Conservation (phyloP, 1,139 yeast species). For the Candida sojae region DNA sequence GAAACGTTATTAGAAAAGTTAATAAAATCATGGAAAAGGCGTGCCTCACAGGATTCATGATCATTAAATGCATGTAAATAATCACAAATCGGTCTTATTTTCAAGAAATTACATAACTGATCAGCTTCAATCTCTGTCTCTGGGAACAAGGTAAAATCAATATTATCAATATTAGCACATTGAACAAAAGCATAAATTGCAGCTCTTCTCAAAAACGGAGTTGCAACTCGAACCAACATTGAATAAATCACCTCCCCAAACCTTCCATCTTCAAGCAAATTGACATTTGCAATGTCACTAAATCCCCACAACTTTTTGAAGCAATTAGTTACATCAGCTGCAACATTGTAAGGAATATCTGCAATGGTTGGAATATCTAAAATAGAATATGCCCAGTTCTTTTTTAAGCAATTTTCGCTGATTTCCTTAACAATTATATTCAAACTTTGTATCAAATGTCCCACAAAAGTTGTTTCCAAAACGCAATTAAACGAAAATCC, state of each 20-base stretch:
- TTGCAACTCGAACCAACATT: conserved; percentile 55
- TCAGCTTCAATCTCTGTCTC: conserved; percentile 54
- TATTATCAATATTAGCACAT: conserved; percentile 55
- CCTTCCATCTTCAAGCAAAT: conserved; percentile 17
- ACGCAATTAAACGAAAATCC: conserved; percentile 43
- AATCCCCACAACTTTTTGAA: conserved; percentile 17
- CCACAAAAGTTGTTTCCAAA: conserved; percentile 42
- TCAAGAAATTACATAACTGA: conserved; percentile 53
- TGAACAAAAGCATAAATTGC: conserved; percentile 60
- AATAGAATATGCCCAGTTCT: conserved; percentile 23
- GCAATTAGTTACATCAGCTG: conserved; percentile 15
- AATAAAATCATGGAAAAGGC: conserved; percentile 23
- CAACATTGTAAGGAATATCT: conserved; percentile 21
- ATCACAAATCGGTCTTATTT: conserved; percentile 38
- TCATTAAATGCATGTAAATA: conserved; percentile 19
- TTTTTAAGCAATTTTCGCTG: conserved; percentile 23
- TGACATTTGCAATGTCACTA: conserved; percentile 7
- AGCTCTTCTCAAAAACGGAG: conserved; percentile 70
- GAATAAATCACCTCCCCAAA: conserved; percentile 49
- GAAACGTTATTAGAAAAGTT: conserved; percentile 9
- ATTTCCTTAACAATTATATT: conserved; percentile 27
- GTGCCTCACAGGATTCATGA: conserved; percentile 13
- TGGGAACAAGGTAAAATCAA: conserved; percentile 21
- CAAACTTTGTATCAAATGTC: conserved; percentile 37
- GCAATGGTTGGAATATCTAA: conserved; percentile 37